Evolutionary conservation across 805 yeast species (phyloP), one percentile per base, ranked within the genome.

Genomic region (Starmera pachycereana): DNA sequence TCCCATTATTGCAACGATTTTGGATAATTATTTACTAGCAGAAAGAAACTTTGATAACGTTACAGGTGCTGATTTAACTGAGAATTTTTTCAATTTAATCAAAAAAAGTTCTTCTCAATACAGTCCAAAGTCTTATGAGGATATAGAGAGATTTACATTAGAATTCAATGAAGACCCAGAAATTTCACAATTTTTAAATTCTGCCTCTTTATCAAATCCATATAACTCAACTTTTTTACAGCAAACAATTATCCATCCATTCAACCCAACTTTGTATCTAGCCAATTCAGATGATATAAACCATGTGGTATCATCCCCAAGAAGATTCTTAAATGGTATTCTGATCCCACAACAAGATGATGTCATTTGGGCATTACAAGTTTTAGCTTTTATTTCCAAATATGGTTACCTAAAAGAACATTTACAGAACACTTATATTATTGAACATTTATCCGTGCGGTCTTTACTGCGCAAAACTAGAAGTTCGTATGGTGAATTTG

Each of bases 281-380:
- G 39, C 40, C 22, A 46, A 42, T 29, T 37, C 49, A 25, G 48
- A 49, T 27, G 51, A 47, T 32, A 42, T 46, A 39, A 54, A 45
- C 47, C 46, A 44, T 46, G 54, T 44, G 1, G 57, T 64, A 8
- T 49, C 62, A 8, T 57, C 63, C 2, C 84, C 84, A 18, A 65
- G 86, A 39, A 60, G 61, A 19, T 78, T 78, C 50, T 59, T 66
- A 36, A 62, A 81, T 33, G 95, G 95, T 2, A 76, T 79, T 18
- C 70, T 89, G n/a, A 72, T 88, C 6, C 97, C 97, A 2, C 74
- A 86, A 41, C 95, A 85, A 46, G 97, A 90, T 56, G 98, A 90
- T 55, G 85, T 90, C 13, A 79, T 87, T 31, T 88, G 96, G 96
- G 82, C 95, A 4, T 66, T 90, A 40, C 97, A 90, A 59, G 69